Conservation (phyloP, 352 stramenopile species). For the Phytophthora colocasiae region DNA sequence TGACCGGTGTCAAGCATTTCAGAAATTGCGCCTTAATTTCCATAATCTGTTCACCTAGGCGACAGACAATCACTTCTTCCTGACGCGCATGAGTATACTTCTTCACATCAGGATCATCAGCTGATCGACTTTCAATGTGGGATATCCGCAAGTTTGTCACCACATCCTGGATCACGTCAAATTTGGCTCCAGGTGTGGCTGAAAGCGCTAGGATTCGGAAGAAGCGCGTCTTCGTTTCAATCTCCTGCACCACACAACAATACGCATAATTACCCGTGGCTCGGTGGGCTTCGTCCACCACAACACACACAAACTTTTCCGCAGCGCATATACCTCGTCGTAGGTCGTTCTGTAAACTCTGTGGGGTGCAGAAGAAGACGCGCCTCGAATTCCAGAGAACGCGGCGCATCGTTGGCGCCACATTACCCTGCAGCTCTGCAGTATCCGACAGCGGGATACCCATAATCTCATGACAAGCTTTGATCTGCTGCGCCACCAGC, state of each 20-base stretch:
- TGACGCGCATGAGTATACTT: slow-evolving; percentile 86
- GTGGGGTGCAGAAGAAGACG: slow-evolving; percentile 99
- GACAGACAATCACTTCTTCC: slow-evolving; percentile 87
- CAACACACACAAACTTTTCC: slow-evolving; percentile 94
- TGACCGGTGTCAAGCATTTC: slow-evolving; percentile 66
- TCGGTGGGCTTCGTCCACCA: slow-evolving; percentile 98
- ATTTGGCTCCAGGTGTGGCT: slow-evolving; percentile 97
- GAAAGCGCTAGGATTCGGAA: slow-evolving; percentile 96
- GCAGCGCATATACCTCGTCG: slow-evolving; percentile 77
- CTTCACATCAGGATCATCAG: slow-evolving; percentile 95
- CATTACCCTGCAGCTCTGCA: slow-evolving; percentile 86
- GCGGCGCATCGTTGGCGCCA: slow-evolving; percentile 68
- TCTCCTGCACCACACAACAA: slow-evolving; percentile 88
- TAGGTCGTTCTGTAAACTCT: slow-evolving; percentile 98
- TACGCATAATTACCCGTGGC: slow-evolving; percentile 98
- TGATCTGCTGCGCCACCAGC: slow-evolving; percentile 98
- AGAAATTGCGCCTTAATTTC: slow-evolving; percentile 74
- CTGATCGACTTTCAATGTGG: slow-evolving; percentile 95
- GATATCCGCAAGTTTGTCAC: slow-evolving; percentile 95
- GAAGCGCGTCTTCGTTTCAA: slow-evolving; percentile 68
- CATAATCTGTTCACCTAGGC: slow-evolving; percentile 60
- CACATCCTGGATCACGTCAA: slow-evolving; percentile 96
- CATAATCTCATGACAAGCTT: slow-evolving; percentile 95
- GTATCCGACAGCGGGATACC: slow-evolving; percentile 92
- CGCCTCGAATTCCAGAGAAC: slow-evolving; percentile 93